Base-by-base conservation (phyloP, 257 asterid species). In the Forsythia suspensa region DNA sequence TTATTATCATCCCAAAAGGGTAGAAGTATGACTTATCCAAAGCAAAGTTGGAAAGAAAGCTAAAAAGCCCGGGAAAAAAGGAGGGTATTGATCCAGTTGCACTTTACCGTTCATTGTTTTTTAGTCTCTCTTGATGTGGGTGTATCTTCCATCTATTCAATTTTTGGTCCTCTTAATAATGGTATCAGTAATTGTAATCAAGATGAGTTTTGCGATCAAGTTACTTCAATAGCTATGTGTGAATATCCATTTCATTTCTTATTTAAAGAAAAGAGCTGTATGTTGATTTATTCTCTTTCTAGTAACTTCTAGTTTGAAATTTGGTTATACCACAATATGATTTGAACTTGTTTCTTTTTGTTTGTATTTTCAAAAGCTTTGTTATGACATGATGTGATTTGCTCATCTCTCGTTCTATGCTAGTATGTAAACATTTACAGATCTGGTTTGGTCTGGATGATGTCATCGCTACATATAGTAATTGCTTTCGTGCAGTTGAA, bases 111-210 rank as follows among this genome's bases (percentile, higher is more conserved):
- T 80, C 75, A 41, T 40, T 81, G 70, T 63, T 29, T 63, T 24
- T 63, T 63, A 13, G 9, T 21, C 38, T 63, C 39, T 63, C 16
- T 24, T 8, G 70, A 24, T 68, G 75, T 71, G 80, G 63, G 78
- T 72, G 38, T 82, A 63, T 77, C 76, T 80, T 82, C 67, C 71
- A 20, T 61, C 48, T 21, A 77, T 77, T 80, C 51, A 67, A 36
- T 75, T 71, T 75, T 51, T 67, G 72, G 70, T 61, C 41, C 18
- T 41, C 29, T 20, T 48, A 76, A 79, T 74, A 80, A 78, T 82
- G 75, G 43, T 83, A 72, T 76, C 65, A 42, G 74, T 69, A 69
- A 81, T 70, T 81, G 77, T 79, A 79, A 77, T 77, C 82, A 82
- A 70, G 61, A 51, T 70, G 66, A 11, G 76, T 46, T 76, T 79